Base-by-base conservation (phyloP, 345 rosid species). In the Punica granatum region DNA sequence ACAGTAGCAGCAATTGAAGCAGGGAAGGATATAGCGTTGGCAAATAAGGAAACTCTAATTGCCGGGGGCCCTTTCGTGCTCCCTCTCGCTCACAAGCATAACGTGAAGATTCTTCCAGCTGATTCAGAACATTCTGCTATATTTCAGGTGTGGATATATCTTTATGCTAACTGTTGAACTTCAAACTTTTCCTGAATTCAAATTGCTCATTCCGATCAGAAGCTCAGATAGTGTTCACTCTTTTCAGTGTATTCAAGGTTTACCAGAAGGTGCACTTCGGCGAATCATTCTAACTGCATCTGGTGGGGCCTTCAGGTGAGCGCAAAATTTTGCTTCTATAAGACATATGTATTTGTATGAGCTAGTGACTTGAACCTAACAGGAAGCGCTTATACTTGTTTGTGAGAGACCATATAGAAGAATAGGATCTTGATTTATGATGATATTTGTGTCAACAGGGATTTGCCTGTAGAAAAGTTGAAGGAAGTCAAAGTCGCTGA, bases 121-220 rank as follows among this genome's bases (percentile, higher is more conserved):
- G 99, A 91, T 88, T 94, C 99, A 6, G 99, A 94, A 74, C 99
- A 94, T 81, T 94, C 97, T 70, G 96, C 99, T 49, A 88, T 94
- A 79, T 94, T 94, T 78, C 99, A 94, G 96, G 97, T 91, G 77
- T 53, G 72, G 64, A 68, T 56, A 31, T 25, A n/a, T 73, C 44
- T 49, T 6, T 12, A 14, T 2, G 42, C 66, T 8, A n/a, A 25
- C 11, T 35, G 66, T 34, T 63, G 18, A 18, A 23, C 30, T 19
- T 35, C 31, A 18, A 14, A 18, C 26, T 2, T 35, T 21, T 34
- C 46, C 15, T 21, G 46, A 33, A 36, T 34, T 13, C 28, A 56
- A 4, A 1, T 56, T 28, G 15, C 46, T 21, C 9, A 21, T 28
- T 12, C 14, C 28, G 19, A 63, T 36, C 28, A 21, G 64, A 68